Evolutionary conservation across 2,329 filamentous ascomycete genomes (phyloP).

Genomic region (Epichloe amarillans): DNA sequence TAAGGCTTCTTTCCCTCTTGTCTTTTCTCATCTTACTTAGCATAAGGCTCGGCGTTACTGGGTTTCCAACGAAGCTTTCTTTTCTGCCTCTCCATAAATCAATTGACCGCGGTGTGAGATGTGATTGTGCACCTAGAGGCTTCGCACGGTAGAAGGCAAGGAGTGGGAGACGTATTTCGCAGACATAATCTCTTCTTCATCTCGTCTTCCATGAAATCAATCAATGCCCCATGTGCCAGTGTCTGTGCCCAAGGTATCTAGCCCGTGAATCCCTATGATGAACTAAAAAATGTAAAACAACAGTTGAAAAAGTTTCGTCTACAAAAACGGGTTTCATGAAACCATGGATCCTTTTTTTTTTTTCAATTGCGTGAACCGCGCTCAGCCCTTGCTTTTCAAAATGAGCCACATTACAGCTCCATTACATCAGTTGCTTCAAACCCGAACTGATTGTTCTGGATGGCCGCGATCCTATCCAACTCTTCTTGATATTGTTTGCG

Average conservation of each 20-base stretch:
- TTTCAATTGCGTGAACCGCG: neutral
- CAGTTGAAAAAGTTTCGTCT: neutral
- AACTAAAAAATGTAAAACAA: neutral
- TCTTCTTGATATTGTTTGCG: conserved; percentile 82
- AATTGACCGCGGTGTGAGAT: too few species aligned
- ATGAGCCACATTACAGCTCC: conserved; percentile 26
- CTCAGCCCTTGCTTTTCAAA: neutral
- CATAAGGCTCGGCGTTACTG: conserved; percentile 27
- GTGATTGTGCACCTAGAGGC: too few species aligned
- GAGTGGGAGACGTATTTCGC: neutral
- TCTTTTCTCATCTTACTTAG: conserved; percentile 13
- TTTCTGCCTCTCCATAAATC: neutral
- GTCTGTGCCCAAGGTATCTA: conserved; percentile 17
- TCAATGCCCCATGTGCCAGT: neutral
- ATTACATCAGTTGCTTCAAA: conserved; percentile 46
- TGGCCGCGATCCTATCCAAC: conserved; percentile 74
- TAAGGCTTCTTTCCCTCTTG: conserved; percentile 5
- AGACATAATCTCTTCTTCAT: conserved; percentile 4
- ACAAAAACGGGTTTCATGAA: neutral
- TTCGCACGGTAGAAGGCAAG: neutral
- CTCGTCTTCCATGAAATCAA: conserved; percentile 11
- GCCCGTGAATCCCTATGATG: conserved; percentile 7
- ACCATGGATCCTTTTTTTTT: neutral
- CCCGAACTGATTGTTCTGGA: conserved; percentile 81
- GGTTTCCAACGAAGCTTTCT: conserved; percentile 8